Percentiles rank a stretch among this genome's conserved stretches.
phyloP scores from a whole-genome alignment of 805 yeast species.

The Wickerhamiella galacta region DNA sequence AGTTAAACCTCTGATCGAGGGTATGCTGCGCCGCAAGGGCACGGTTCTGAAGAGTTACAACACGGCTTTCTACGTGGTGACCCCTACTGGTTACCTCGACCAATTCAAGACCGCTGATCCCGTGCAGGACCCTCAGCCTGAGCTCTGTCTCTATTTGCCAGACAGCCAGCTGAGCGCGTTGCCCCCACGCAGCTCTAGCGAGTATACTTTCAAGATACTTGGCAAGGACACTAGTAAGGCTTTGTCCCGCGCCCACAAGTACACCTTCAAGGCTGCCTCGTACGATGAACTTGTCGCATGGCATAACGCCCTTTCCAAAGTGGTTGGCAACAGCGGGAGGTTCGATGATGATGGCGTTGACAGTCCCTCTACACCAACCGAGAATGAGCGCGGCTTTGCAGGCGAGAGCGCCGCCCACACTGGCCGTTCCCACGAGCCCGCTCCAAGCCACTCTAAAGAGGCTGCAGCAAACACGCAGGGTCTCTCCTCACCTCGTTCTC shows the following conservation, averaged over 20 bases:
- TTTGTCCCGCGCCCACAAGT: constrained; percentile 20
- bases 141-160: constrained; percentile 30
- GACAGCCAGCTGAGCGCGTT: constrained; percentile 27
- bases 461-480: no score
- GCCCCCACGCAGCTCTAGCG: constrained; percentile 19
- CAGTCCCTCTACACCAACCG: no score
- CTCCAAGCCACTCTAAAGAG: no score
- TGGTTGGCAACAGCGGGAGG: not conserved
- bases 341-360: not conserved
- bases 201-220: constrained; percentile 26
- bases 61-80: constrained; percentile 29
- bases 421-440: no score
- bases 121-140: constrained; percentile 28
- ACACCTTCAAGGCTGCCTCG: constrained; percentile 28
- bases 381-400: no score
- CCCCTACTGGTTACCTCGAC: constrained; percentile 29
- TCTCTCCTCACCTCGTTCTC: no score
- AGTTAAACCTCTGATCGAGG: constrained; percentile 31
- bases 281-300: constrained; percentile 31
- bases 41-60: constrained; percentile 26
- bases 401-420: no score
- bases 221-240: constrained; percentile 27
- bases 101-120: constrained; percentile 31
- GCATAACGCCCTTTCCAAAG: constrained; percentile 25
- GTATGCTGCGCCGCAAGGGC: constrained; percentile 29